Evolutionary conservation across 2,329 filamentous ascomycete genomes (phyloP).

Genomic region (Thermoascus crustaceus): DNA sequence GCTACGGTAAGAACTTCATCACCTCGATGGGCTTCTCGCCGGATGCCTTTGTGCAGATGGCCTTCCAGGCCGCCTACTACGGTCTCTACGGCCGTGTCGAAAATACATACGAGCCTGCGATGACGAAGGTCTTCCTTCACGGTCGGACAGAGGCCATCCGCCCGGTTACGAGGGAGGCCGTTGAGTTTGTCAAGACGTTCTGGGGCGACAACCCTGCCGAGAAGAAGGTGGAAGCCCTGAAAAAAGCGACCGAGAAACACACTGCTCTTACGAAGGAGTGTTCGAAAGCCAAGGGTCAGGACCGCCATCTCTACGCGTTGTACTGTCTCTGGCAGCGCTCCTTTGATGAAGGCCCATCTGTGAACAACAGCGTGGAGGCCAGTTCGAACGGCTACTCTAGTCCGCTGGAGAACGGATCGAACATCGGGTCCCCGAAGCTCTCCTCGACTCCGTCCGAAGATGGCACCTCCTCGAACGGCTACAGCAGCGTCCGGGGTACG

Average conservation of each 20-base stretch:
- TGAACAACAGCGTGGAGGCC: constrained; percentile 40
- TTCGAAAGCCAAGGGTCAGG: constrained; percentile 81
- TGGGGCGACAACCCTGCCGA: constrained; percentile 83
- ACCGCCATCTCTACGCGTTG: constrained; percentile 86
- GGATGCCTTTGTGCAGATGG: constrained; percentile 97
- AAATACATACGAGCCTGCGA: constrained; percentile 93
- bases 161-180: constrained; percentile 70
- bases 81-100: constrained; percentile 90
- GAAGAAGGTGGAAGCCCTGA: constrained; percentile 77
- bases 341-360: constrained; percentile 61
- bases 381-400: constrained; percentile 59
- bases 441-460: constrained; percentile 38
- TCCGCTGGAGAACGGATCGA: constrained; percentile 34
- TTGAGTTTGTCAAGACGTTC: constrained; percentile 87
- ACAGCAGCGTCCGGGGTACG: constrained; percentile 46
- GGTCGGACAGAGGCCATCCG: constrained; percentile 91
- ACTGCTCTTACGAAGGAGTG: constrained; percentile 72
- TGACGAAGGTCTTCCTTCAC: constrained; percentile 92
- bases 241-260: constrained; percentile 76
- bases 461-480: constrained; percentile 41
- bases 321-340: constrained; percentile 92
- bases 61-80: constrained; percentile 96
- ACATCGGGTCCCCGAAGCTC: constrained; percentile 19
- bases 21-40: constrained; percentile 95
- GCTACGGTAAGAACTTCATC: constrained; percentile 96